Evolutionary conservation across 768 basidiomycete species (phyloP).

Genomic region (Xerocomellus intermedius): DNA sequence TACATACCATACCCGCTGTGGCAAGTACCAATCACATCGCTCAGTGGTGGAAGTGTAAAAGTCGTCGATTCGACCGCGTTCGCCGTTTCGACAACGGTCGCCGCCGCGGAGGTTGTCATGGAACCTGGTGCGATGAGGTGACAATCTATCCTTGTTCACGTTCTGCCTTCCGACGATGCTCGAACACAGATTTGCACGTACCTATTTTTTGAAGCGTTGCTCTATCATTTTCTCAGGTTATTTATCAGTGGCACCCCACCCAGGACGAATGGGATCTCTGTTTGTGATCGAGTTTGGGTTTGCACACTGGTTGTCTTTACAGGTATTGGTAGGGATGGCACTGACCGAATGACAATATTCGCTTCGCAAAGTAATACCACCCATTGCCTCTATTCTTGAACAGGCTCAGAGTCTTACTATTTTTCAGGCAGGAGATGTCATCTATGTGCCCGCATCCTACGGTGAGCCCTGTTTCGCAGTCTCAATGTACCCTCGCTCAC

Average conservation of each 20-base stretch:
- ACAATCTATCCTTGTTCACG: neutral
- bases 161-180: neutral
- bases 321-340: slow-evolving; percentile 35
- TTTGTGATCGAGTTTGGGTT: slow-evolving; percentile 38
- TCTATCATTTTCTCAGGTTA: neutral
- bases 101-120: slow-evolving; percentile 53
- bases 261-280: slow-evolving; percentile 64
- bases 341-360: slow-evolving; percentile 46
- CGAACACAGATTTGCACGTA: slow-evolving; percentile 50
- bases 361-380: slow-evolving; percentile 46
- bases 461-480: slow-evolving; percentile 4
- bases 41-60: slow-evolving; percentile 55
- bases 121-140: slow-evolving; percentile 57
- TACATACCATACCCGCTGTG: slow-evolving; percentile 53
- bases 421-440: slow-evolving; percentile 22
- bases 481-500: neutral
- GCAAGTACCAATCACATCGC: slow-evolving; percentile 39
- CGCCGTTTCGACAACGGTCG: slow-evolving; percentile 45
- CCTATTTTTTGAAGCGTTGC: slow-evolving; percentile 9
- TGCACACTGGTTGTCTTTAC: neutral
- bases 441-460: slow-evolving; percentile 12
- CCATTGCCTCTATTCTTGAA: neutral
- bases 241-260: slow-evolving; percentile 63
- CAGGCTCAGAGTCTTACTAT: neutral
- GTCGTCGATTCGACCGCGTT: slow-evolving; percentile 57